phyloP scores from a whole-genome alignment of 495 filamentous ascomycete genomes.

The Neurospora sp. region DNA sequence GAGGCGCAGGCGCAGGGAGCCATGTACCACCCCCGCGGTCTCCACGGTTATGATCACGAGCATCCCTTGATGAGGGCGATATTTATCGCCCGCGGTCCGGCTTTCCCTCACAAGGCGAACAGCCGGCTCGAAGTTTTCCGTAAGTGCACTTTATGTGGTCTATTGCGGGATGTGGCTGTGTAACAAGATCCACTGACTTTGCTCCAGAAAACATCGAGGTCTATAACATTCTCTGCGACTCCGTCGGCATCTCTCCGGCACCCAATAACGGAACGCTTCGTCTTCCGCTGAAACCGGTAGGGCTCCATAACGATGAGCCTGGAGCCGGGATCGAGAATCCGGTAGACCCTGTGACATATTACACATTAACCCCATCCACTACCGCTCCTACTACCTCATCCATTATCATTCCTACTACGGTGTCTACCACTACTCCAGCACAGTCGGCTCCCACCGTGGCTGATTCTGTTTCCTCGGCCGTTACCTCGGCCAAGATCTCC shows the following conservation, averaged over 20 bases:
- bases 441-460: background rate
- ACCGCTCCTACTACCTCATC: background rate
- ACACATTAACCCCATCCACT: conserved; percentile 2
- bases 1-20: conserved; percentile 49
- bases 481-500: background rate
- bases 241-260: conserved; percentile 53
- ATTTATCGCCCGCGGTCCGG: conserved; percentile 78
- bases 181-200: conserved; percentile 11
- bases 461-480: background rate
- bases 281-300: conserved; percentile 60
- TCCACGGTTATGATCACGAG: conserved; percentile 87
- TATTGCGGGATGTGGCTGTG: background rate
- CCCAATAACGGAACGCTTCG: conserved; percentile 85
- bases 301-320: conserved; percentile 42
- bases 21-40: conserved; percentile 62
- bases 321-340: conserved; percentile 20
- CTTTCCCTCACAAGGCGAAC: conserved; percentile 75
- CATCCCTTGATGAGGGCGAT: conserved; percentile 89
- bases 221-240: conserved; percentile 89
- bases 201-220: conserved; percentile 82
- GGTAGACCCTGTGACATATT: conserved; percentile 20
- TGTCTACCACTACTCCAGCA: background rate
- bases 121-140: conserved; percentile 75
- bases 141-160: conserved; percentile 36
- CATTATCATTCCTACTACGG: background rate